A percentile compares a stretch with the other conserved stretches of the same genome.
Conservation (phyloP, 805 yeast genomes). For the Kurtzmaniella fragi region DNA sequence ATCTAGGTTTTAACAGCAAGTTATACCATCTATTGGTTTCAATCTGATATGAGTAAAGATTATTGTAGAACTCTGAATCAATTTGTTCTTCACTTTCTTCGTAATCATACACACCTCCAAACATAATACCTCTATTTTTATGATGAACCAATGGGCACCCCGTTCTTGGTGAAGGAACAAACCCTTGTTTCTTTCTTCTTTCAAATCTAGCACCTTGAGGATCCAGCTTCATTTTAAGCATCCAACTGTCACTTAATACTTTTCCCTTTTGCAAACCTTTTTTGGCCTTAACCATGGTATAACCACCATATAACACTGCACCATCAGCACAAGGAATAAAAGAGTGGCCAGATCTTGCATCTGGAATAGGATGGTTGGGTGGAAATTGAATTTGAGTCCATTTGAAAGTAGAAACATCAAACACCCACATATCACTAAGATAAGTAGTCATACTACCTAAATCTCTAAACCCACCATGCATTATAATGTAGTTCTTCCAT, state of each 20-base stretch:
- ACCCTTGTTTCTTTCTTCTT: constrained; percentile 82
- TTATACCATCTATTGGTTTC: constrained; percentile 89
- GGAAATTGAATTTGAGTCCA: constrained; percentile 92
- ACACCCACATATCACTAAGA: constrained; percentile 83
- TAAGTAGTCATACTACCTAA: constrained; percentile 80
- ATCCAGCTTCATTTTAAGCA: constrained; percentile 80
- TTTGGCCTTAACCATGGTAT: constrained; percentile 85
- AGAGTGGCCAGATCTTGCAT: constrained; percentile 91
- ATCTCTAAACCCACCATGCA: constrained; percentile 93
- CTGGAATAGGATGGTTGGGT: constrained; percentile 74
- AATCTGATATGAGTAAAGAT: constrained; percentile 72
- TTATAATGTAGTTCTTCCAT: constrained; percentile 85
- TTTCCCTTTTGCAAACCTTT: constrained; percentile 90
- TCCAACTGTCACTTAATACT: constrained; percentile 81
- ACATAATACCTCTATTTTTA: constrained; percentile 85
- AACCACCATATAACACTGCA: constrained; percentile 87
- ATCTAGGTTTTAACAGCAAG: constrained; percentile 55
- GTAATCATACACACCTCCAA: constrained; percentile 93
- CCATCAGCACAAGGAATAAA: constrained; percentile 77
- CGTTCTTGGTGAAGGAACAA: constrained; percentile 89
- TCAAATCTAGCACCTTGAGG: constrained; percentile 79
- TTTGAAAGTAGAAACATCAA: constrained; percentile 82
- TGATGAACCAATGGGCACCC: constrained; percentile 89
- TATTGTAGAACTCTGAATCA: constrained; percentile 79
- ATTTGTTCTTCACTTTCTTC: constrained; percentile 93